Conservation (phyloP, 1,284 basidiomycete species). For the Cutaneotrichosporon mucoides region DNA sequence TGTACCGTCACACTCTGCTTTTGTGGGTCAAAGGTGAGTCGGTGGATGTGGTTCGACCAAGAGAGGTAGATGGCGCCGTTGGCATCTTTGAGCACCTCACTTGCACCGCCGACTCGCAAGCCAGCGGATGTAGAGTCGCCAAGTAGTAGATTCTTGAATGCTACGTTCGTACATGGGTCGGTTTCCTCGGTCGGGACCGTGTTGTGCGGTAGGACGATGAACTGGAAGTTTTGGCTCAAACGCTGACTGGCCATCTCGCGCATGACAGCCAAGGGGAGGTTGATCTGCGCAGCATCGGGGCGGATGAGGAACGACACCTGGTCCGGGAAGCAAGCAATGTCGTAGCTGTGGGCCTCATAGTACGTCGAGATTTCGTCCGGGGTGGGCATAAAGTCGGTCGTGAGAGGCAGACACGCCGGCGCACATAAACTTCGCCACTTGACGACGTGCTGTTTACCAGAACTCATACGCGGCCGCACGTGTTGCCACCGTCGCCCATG, state of each 20-base stretch:
- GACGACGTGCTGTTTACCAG: constrained; percentile 66
- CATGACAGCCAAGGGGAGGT: constrained; percentile 79
- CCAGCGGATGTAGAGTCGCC: constrained; percentile 55
- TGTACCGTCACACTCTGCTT: constrained; percentile 84
- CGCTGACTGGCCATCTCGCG: constrained; percentile 89
- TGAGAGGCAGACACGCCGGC: constrained; percentile 83
- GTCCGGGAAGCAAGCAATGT: constrained; percentile 48
- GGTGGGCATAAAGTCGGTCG: constrained; percentile 82
- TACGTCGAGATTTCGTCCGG: constrained; percentile 68
- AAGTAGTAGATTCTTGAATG: constrained; percentile 55
- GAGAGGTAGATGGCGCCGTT: constrained; percentile 80
- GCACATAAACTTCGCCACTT: constrained; percentile 88
- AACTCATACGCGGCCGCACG: constrained; percentile 68
- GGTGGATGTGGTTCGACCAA: constrained; percentile 92
- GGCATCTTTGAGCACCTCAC: constrained; percentile 64
- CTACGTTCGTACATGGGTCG: not conserved
- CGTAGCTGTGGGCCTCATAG: constrained; percentile 66
- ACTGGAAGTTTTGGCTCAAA: constrained; percentile 89
- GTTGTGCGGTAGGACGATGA: constrained; percentile 58
- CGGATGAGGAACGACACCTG: constrained; percentile 62
- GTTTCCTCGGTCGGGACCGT: constrained; percentile 22
- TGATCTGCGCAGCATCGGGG: constrained; percentile 45
- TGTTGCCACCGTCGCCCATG: constrained; percentile 86
- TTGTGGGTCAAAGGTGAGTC: constrained; percentile 70
- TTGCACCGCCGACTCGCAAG: constrained; percentile 60